phyloP scores from a whole-genome alignment of 2,329 filamentous ascomycete genomes.

The Verticillium alfalfae region DNA sequence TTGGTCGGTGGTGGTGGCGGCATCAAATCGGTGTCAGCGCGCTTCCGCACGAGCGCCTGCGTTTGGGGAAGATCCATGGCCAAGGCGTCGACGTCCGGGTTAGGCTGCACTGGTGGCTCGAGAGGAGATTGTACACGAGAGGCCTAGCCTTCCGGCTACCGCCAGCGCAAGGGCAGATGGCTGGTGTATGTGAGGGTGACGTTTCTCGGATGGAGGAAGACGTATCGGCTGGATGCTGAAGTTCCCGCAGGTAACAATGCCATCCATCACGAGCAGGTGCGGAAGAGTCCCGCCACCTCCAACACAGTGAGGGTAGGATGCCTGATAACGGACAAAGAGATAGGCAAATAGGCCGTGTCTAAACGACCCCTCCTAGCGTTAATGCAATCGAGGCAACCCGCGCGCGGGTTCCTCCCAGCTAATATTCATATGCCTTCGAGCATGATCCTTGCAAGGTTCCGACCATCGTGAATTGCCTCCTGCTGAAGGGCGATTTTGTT shows the following conservation, averaged over 20 bases:
- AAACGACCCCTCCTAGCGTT: background rate
- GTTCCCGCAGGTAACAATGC: background rate
- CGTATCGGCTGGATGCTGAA: background rate
- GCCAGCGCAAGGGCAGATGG: background rate
- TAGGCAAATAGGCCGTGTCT: background rate
- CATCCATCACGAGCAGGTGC: background rate
- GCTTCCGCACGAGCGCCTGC: slow-evolving; percentile 61
- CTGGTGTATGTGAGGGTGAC: background rate
- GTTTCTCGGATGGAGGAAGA: background rate
- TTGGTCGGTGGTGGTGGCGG: slow-evolving; percentile 79
- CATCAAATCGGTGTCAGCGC: slow-evolving; percentile 70
- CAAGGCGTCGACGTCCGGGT: background rate
- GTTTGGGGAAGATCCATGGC: slow-evolving; percentile 38
- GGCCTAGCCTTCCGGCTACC: background rate
- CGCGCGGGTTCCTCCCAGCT: background rate
- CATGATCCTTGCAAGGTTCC: background rate
- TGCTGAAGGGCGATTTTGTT: background rate
- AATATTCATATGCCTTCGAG: background rate
- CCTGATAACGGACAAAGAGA: background rate
- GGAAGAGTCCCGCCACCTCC: background rate
- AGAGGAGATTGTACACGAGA: background rate
- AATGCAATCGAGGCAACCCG: background rate
- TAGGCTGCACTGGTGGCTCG: background rate
- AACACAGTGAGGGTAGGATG: background rate
- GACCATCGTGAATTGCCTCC: background rate